Evolutionary conservation across 2,329 filamentous ascomycete genomes (phyloP), one percentile per base, ranked within the genome.

Genomic region (Thelonectria rubi): DNA sequence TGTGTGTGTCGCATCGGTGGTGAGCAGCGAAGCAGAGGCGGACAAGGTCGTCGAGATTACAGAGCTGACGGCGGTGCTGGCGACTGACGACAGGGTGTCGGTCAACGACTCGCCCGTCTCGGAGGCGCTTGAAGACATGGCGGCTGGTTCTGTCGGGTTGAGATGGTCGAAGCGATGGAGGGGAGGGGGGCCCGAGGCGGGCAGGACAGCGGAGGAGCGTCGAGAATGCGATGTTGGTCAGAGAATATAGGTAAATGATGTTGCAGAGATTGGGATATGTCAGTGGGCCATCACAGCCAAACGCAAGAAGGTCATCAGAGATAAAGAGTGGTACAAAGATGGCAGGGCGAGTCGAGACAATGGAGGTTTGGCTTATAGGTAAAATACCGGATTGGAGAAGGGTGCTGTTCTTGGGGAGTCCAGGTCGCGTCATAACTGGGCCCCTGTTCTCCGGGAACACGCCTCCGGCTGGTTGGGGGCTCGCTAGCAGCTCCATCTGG

Each of bases 361-460:
- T 57, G 52, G 52, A 15, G 56, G 60, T 62, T 64, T 63, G 49
- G 56, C 55, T 68, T 65, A 64, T 65, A 66, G 63, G 34, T 32
- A 61, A 39, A 61, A 32, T 30, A 45, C 42, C 30, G 34, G 47
- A 39, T 58, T 64, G 60, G n/a, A 66, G 64, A 58, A 50, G 26
- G 43, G 26, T 54, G 58, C 34, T 6, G 59, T 56, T 50, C 53
- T 52, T 55, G 62, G 60, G 55, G 58, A 58, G 55, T 26, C 46
- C 50, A 9, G 30, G 55, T 68, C 62, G 65, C 66, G 66, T 69
- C 66, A 69, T 69, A 62, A 49, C 45, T 59, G n/a, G 54, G 37
- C 14, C 53, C 63, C 66, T 47, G 52, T 50, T n/a, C 6, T 17
- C 5, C 5, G 2, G 57, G 52, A 39, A 56, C 53, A 48, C 37